phyloP scores from a whole-genome alignment of 2,329 filamentous ascomycete species.

The Zymoseptoria ardabiliae region DNA sequence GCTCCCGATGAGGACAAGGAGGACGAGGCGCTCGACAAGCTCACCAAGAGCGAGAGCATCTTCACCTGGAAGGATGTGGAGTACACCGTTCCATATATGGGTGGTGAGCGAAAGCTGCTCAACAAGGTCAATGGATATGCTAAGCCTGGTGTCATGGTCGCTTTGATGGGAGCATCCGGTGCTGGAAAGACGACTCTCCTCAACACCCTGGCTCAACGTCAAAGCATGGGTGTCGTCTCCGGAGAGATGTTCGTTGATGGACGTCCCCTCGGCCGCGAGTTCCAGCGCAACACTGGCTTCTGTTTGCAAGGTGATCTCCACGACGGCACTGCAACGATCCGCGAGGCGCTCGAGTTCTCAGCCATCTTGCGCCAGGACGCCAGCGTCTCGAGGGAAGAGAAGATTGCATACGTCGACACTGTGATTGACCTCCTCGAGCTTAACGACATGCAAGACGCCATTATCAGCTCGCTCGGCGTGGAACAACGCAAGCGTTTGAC shows the following conservation, averaged over 20 bases:
- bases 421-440: constrained; percentile 61
- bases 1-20: constrained; percentile 28
- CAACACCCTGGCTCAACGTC: constrained; percentile 68
- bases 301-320: constrained; percentile 68
- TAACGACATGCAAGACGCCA: constrained; percentile 58
- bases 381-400: constrained; percentile 49
- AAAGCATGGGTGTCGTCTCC: constrained; percentile 56
- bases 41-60: constrained; percentile 53
- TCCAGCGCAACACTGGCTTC: constrained; percentile 64
- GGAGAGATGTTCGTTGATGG: constrained; percentile 69
- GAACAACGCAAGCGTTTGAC: constrained; percentile 66
- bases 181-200: constrained; percentile 80
- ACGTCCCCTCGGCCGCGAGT: constrained; percentile 51
- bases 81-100: constrained; percentile 64
- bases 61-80: constrained; percentile 67
- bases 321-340: constrained; percentile 58
- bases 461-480: constrained; percentile 57
- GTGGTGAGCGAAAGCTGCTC: constrained; percentile 55
- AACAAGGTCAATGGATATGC: constrained; percentile 69
- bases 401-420: constrained; percentile 58
- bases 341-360: constrained; percentile 63
- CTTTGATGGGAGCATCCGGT: constrained; percentile 72
- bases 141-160: constrained; percentile 72
- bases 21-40: constrained; percentile 38
- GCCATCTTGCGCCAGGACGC: constrained; percentile 57